Base-by-base conservation (phyloP, 2,329 filamentous ascomycete species). In the Fusarium newnesense region DNA sequence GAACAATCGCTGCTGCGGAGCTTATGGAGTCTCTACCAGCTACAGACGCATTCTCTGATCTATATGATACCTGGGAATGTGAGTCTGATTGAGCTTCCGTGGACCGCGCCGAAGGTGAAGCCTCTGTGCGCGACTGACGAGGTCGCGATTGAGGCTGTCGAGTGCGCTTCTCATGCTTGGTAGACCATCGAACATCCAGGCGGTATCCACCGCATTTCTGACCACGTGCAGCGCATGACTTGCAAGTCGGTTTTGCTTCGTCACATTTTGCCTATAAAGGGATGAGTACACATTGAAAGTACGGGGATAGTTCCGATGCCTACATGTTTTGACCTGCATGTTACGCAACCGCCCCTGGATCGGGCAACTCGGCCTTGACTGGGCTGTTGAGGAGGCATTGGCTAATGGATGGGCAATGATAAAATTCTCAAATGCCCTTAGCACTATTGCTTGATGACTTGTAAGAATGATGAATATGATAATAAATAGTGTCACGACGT, bases 321-420 rank as follows among this genome's bases (percentile, higher is more conserved):
- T 44, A 56, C 53, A 43, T 56, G 53, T 24, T 56, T 56, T 13
- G 37, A 42, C 37, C 53, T 43, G 53, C 53, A 56, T 26, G 53
- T 56, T 32, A 56, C 53, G 53, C 53, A 56, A 44, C 53, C 53
- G 28, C 53, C 53, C 16, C 53, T 56, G 28, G 53, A 56, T 18
- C 53, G 53, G n/a, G 53, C 53, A 7, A 56, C 53, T 15, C 53
- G 53, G 28, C 53, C 53, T 4, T 56, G 53, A 16, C 16, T 32
- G 21, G 37, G 8, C 4, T 56, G 37, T 10, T 56, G 53, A 24
- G 53, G 21, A 3, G 53, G 26, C 53, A 54, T 54, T 40, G 39
- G 1, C 9, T 1, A 21, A 9, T 37, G 13, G 9, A 39, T 4
- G 1, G 9, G 13, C 1, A 18, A 9, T 13, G 6, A 4, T 19